A percentile compares a stretch with the other conserved stretches of the same genome.
Conservation (phyloP, 2,329 filamentous ascomycete genomes). For the Paraconiothyrium sp. region DNA sequence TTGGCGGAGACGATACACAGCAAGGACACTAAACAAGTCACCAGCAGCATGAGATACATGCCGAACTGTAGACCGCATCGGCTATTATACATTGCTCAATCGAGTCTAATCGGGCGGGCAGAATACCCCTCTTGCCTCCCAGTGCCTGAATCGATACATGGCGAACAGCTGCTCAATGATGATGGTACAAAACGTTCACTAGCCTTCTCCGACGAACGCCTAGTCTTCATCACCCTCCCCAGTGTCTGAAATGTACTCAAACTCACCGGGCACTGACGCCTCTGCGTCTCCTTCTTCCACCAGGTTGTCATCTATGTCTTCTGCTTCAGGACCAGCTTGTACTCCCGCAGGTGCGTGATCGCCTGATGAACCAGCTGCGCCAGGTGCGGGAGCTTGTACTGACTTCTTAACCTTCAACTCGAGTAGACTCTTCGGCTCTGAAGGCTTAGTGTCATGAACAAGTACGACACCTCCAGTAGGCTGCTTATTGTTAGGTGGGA, state of each 20-base stretch:
- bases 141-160: conserved; percentile 35
- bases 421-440: conserved; percentile 80
- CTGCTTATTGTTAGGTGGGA: conserved; percentile 56
- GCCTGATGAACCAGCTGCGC: conserved; percentile 50
- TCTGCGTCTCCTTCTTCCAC: conserved; percentile 87
- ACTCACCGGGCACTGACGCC: conserved; percentile 74
- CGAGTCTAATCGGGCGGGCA: conserved; percentile 30
- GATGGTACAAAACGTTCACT: conserved; percentile 38
- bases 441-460: conserved; percentile 83
- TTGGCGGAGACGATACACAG: background rate
- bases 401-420: conserved; percentile 93
- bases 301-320: conserved; percentile 67
- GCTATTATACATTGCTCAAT: conserved; percentile 38
- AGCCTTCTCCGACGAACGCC: conserved; percentile 15
- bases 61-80: conserved; percentile 19
- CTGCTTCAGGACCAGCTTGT: conserved; percentile 77
- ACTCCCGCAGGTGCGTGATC: conserved; percentile 55
- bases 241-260: conserved; percentile 80
- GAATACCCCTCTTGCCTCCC: conserved; percentile 23
- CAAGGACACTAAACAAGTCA: background rate
- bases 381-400: conserved; percentile 56
- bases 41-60: conserved; percentile 2
- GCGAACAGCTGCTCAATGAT: conserved; percentile 27
- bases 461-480: conserved; percentile 93
- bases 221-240: conserved; percentile 50